A percentile compares a stretch with the other conserved stretches of the same genome.
Conservation (phyloP, 495 filamentous ascomycete species). For the Immersiella caudata region DNA sequence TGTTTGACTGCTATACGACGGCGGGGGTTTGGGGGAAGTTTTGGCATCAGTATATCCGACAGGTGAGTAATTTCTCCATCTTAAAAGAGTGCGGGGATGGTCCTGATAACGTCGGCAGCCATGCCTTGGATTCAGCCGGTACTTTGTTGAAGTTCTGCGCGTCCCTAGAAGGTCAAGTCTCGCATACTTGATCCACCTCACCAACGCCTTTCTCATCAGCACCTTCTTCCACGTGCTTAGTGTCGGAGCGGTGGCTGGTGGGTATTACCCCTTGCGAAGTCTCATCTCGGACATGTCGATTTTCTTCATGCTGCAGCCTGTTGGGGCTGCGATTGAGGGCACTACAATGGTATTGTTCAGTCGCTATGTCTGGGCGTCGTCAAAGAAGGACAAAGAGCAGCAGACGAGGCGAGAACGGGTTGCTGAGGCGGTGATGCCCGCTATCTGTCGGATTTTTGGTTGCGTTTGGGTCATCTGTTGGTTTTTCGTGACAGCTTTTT, state of each 20-base stretch:
- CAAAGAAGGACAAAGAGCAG: neutral
- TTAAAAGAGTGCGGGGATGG: neutral
- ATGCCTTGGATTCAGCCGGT: conserved; percentile 31
- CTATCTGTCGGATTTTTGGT: conserved; percentile 10
- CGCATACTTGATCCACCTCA: conserved; percentile 40
- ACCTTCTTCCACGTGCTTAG: conserved; percentile 38
- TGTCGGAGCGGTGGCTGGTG: conserved; percentile 25
- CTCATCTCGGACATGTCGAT: conserved; percentile 27
- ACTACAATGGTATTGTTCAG: conserved; percentile 8
- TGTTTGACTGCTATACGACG: conserved; percentile 37
- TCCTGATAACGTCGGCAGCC: conserved; percentile 16
- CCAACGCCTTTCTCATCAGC: conserved; percentile 42
- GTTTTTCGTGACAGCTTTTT: conserved; percentile 19
- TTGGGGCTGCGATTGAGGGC: conserved; percentile 39
- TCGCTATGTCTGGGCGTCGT: neutral
- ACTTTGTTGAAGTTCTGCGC: conserved; percentile 32
- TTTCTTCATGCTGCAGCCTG: conserved; percentile 39
- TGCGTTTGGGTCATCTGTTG: conserved; percentile 23
- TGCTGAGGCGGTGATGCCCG: neutral
- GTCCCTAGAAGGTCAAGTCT: conserved; percentile 34
- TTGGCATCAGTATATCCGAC: conserved; percentile 47
- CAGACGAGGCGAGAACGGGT: neutral
- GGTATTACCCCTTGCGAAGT: conserved; percentile 26
- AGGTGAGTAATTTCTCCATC: conserved; percentile 15
- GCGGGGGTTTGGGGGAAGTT: conserved; percentile 37